phyloP scores from a whole-genome alignment of 2,329 filamentous ascomycete species.

The Alternaria gansuensis region DNA sequence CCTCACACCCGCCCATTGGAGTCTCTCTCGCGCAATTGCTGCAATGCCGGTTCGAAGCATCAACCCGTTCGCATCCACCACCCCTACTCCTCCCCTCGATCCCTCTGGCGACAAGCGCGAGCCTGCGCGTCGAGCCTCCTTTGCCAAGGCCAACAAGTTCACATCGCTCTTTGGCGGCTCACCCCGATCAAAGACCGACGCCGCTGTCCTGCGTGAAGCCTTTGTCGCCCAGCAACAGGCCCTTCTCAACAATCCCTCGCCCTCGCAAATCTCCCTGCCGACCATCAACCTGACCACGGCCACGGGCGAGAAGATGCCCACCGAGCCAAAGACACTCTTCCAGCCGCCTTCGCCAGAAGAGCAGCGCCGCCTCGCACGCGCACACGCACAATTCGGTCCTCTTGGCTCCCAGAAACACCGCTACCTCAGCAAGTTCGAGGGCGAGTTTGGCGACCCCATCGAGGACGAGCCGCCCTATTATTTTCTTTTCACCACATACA shows the following conservation, averaged over 20 bases:
- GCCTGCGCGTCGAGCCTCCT: conserved; percentile 58
- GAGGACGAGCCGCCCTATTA: conserved; percentile 97
- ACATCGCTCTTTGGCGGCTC: conserved; percentile 83
- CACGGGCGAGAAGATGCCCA: conserved; percentile 76
- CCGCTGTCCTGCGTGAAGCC: conserved; percentile 72
- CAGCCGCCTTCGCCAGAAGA: conserved; percentile 88
- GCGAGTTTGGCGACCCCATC: conserved; percentile 81
- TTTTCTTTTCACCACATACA: conserved; percentile 96
- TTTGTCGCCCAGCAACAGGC: conserved; percentile 66
- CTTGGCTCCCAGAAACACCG: conserved; percentile 80
- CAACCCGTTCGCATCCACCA: conserved; percentile 65
- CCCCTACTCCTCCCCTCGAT: conserved; percentile 61
- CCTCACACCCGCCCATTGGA: conserved; percentile 9
- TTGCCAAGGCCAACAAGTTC: conserved; percentile 73
- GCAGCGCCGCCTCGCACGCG: conserved; percentile 74
- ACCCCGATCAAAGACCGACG: conserved; percentile 73
- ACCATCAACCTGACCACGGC: conserved; percentile 92
- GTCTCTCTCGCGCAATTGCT: conserved; percentile 28
- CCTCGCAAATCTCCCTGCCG: conserved; percentile 78
- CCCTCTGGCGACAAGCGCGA: conserved; percentile 64
- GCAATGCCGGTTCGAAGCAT: conserved; percentile 71
- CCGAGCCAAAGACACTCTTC: conserved; percentile 83
- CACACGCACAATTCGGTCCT: conserved; percentile 91
- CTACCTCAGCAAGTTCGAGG: conserved; percentile 88
- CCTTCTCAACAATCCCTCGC: conserved; percentile 70